These are phyloP conservation scores for Suillus discolor DNA, from an alignment of 768 basidiomycete genomes.

Conservation along the genomic window DNA sequence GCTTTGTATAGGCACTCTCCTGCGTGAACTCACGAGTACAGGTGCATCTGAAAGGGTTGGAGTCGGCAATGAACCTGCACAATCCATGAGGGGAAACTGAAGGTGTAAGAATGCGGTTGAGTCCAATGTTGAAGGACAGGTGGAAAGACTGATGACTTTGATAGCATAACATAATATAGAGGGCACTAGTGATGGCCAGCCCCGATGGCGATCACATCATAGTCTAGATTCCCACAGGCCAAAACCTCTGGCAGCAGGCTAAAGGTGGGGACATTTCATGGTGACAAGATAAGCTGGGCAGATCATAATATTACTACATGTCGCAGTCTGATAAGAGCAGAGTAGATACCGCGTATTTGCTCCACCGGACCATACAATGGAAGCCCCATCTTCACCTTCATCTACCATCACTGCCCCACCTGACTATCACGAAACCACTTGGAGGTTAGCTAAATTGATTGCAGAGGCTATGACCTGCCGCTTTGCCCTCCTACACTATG, in stretches of 20 bases:
- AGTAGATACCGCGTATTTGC: too few relatives aligned
- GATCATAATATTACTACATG: too few relatives aligned
- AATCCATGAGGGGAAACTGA: not conserved
- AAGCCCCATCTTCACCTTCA: not conserved
- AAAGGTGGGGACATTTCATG: not conserved
- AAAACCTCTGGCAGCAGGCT: not conserved
- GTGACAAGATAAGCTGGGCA: not conserved
- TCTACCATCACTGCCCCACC: not conserved
- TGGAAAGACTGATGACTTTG: too few relatives aligned
- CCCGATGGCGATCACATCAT: too few relatives aligned
- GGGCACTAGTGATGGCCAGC: too few relatives aligned
- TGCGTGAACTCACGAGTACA: not conserved
- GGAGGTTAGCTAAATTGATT: not conserved
- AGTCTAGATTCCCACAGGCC: too few relatives aligned
- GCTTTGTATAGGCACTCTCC: not conserved
- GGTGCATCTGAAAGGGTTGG: not conserved
- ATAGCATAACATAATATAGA: too few relatives aligned
- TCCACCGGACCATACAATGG: not conserved
- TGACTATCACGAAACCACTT: not conserved
- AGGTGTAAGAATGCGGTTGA: not conserved
- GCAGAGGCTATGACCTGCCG: not conserved
- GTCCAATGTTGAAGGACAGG: not conserved
- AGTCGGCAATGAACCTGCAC: not conserved
- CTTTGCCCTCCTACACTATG: not conserved
- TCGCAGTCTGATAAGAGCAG: not conserved